phyloP scores from a whole-genome alignment of 495 filamentous ascomycete species.

The Daldinia childiae region DNA sequence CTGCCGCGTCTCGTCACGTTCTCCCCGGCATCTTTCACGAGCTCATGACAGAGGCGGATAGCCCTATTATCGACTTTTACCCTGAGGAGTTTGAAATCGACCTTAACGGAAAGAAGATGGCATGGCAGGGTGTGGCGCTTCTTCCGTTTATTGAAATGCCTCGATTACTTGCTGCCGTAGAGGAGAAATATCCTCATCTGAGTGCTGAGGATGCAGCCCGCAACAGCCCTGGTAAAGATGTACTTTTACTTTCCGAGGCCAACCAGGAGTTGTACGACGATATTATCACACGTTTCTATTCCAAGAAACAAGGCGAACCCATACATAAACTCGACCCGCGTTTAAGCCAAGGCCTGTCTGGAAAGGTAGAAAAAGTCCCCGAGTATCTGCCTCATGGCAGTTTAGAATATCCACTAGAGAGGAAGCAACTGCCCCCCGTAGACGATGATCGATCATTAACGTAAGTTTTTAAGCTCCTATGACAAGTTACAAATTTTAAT shows the following conservation, averaged over 20 bases:
- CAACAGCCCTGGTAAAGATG: conserved; percentile 83
- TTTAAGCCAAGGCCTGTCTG: conserved; percentile 78
- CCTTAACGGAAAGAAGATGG: conserved; percentile 97
- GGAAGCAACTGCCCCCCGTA: conserved; percentile 74
- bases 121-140: conserved; percentile 94
- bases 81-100: conserved; percentile 93
- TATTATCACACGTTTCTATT: conserved; percentile 83
- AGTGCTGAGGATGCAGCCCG: conserved; percentile 79
- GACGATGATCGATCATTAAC: conserved; percentile 85
- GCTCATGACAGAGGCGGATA: conserved; percentile 86
- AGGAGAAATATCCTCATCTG: conserved; percentile 80
- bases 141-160: conserved; percentile 97
- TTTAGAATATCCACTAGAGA: conserved; percentile 66
- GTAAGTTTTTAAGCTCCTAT: conserved; percentile 57
- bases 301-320: conserved; percentile 76
- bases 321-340: conserved; percentile 75
- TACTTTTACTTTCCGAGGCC: conserved; percentile 81
- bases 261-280: conserved; percentile 82
- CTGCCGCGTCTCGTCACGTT: conserved; percentile 89
- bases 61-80: conserved; percentile 97
- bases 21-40: conserved; percentile 86
- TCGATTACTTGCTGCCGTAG: conserved; percentile 83
- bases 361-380: conserved; percentile 83
- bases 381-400: conserved; percentile 78
- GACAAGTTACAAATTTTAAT: conserved; percentile 14